These are phyloP conservation scores for Debaryomyces tyrocola DNA, from an alignment of 805 yeast species.

Conservation along the genomic window DNA sequence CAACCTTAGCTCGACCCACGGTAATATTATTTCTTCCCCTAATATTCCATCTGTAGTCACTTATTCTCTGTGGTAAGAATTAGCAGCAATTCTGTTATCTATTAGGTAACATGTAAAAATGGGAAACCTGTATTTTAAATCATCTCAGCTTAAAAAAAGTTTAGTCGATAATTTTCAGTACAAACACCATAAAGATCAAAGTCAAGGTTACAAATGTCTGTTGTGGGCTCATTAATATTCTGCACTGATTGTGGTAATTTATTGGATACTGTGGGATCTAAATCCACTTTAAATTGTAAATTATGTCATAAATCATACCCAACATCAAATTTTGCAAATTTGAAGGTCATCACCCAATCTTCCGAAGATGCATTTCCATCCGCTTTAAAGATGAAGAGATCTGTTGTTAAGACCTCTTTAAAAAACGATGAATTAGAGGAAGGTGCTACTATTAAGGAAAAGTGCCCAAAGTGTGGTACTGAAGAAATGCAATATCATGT, in stretches of 20 bases:
- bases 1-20: too few relatives aligned
- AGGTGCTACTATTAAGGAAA: slow-evolving; percentile 96
- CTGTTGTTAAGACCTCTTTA: slow-evolving; percentile 86
- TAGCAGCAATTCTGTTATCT: too few relatives aligned
- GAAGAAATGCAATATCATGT: slow-evolving; percentile 99
- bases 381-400: slow-evolving; percentile 70
- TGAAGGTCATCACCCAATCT: slow-evolving; percentile 85
- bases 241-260: slow-evolving; percentile 92
- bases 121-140: not conserved
- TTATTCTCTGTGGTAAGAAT: too few relatives aligned
- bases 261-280: slow-evolving; percentile 62
- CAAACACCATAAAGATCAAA: not conserved
- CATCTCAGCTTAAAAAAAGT: slow-evolving; percentile 1
- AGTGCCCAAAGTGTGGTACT: slow-evolving; percentile 97
- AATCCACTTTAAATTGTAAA: slow-evolving; percentile 55
- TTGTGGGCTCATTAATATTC: slow-evolving; percentile 91
- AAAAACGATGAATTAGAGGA: slow-evolving; percentile 79
- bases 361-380: slow-evolving; percentile 96
- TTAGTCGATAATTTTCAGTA: not conserved
- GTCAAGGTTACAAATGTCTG: slow-evolving; percentile 64
- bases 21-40: too few relatives aligned
- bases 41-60: too few relatives aligned
- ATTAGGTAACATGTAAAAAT: not conserved
- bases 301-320: slow-evolving; percentile 46
- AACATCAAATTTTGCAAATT: slow-evolving; percentile 60